phyloP scores from a whole-genome alignment of 257 asterid species.

The Perilla frutescens region DNA sequence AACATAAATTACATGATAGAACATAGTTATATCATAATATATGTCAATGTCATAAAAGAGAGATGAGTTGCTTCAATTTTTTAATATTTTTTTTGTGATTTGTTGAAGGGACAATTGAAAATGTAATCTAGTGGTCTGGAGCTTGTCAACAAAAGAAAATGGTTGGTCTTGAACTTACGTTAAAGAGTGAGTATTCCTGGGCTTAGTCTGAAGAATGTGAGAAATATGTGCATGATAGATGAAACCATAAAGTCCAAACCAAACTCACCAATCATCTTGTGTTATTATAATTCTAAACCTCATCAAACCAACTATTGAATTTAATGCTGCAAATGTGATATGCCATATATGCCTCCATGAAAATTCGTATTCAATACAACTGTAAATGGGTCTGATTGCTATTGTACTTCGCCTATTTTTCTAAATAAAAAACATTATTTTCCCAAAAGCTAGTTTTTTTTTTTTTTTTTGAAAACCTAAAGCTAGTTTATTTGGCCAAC shows the following conservation, averaged over 20 bases:
- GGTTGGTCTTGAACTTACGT: slow-evolving; percentile 23
- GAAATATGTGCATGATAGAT: slow-evolving; percentile 18
- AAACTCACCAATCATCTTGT: slow-evolving; percentile 39
- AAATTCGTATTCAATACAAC: slow-evolving; percentile 26
- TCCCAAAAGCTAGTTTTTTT: slow-evolving; percentile 7
- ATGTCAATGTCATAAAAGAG: not conserved
- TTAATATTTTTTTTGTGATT: no score
- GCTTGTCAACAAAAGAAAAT: slow-evolving; percentile 16
- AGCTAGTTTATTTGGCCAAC: slow-evolving; percentile 39
- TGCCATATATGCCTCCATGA: slow-evolving; percentile 1
- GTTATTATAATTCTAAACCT: slow-evolving; percentile 35
- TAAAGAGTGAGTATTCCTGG: slow-evolving; percentile 4
- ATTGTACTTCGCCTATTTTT: not conserved
- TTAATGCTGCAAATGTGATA: slow-evolving; percentile 34
- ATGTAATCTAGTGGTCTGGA: not conserved
- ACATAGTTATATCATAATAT: no score
- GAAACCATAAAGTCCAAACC: slow-evolving; percentile 39
- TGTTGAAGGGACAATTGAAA: no score
- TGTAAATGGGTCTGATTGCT: slow-evolving; percentile 29
- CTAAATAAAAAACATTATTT: not conserved
- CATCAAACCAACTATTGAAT: slow-evolving; percentile 41
- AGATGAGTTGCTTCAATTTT: no score
- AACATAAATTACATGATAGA: no score
- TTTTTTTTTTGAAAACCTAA: not conserved
- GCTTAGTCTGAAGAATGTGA: slow-evolving; percentile 20